Base-by-base conservation (phyloP, 208 protist species). In the Herpetomonas samuelpessoai region DNA sequence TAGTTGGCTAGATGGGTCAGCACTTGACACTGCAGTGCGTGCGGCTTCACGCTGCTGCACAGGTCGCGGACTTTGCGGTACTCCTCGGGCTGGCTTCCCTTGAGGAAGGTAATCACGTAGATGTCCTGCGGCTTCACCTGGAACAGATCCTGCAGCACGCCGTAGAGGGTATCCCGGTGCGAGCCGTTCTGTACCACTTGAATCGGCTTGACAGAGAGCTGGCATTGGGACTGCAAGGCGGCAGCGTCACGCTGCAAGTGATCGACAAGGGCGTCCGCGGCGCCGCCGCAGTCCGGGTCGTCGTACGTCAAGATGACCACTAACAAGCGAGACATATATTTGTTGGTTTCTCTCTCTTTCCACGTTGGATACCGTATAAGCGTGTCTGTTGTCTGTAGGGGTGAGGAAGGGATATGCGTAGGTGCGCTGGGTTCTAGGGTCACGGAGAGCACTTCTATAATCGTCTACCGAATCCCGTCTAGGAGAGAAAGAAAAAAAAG, bases 231-330 rank as follows among this genome's bases (percentile, higher is more conserved):
- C 31, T 77, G 56, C 31, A 89, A 28, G 0, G 57, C 54, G 0
- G 71, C 74, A 1, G 74, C 68, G 24, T 92, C 86, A 28, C 83
- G 76, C 63, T 92, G 78, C 14, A 95, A 57, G 65, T 92, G 83
- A 4, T 87, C 83, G 14, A 89, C 79, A 25, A 95, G 64, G 0
- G 88, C 88, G 29, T 95, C 88, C 7, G 86, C 85, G 1, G 86
- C 88, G 14, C 88, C 88, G 21, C 88, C 88, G 68, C 88, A 95
- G 61, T 92, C 80, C 0, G 86, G 85, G 55, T 95, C 88, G 58
- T 95, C 88, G 57, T 95, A 95, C 3, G 88, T 90, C n/a, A 95
- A 55, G 14, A 95, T 59, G 7, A 95, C 78, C 12, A 74, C 69
- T 10, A 95, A 54, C 18, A 79, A 47, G 0, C 83, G 79, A 24